These are phyloP conservation scores for Dactylellina drechsleri DNA, from an alignment of 2,329 filamentous ascomycete species.

Conservation along the genomic window DNA sequence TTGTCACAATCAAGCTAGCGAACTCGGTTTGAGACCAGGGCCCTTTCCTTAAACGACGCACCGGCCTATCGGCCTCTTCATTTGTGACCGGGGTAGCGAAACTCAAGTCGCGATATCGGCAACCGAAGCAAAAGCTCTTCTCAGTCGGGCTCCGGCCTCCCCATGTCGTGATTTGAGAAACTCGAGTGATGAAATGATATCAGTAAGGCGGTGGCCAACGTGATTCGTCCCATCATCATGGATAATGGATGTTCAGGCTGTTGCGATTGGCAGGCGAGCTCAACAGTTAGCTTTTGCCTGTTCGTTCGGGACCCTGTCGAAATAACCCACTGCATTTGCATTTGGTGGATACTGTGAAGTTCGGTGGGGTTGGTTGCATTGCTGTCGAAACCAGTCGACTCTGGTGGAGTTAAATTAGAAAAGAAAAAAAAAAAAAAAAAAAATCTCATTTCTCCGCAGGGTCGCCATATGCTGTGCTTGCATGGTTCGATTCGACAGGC, in stretches of 20 bases:
- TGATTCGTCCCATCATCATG: slow-evolving; percentile 35
- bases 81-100: slow-evolving; percentile 16
- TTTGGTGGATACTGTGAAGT: background rate
- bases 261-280: slow-evolving; percentile 36
- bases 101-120: slow-evolving; percentile 38
- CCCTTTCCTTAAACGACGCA: slow-evolving; percentile 25
- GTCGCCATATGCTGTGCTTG: too few relatives aligned
- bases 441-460: slow-evolving; percentile 10
- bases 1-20: too few relatives aligned
- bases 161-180: slow-evolving; percentile 19
- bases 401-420: slow-evolving; percentile 36
- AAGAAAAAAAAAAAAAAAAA: slow-evolving; percentile 5
- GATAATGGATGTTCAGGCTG: slow-evolving; percentile 15
- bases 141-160: slow-evolving; percentile 26
- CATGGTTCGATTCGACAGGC: slow-evolving; percentile 57
- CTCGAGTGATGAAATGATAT: background rate
- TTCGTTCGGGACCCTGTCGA: slow-evolving; percentile 8
- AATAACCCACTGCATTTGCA: background rate
- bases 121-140: slow-evolving; percentile 25
- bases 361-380: slow-evolving; percentile 29
- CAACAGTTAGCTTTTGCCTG: slow-evolving; percentile 14
- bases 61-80: slow-evolving; percentile 17
- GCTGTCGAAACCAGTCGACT: slow-evolving; percentile 24
- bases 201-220: background rate
- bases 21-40: slow-evolving; percentile 3